Evolutionary conservation across 345 rosid genomes (phyloP).

Genomic region (Murraya koenigii): DNA sequence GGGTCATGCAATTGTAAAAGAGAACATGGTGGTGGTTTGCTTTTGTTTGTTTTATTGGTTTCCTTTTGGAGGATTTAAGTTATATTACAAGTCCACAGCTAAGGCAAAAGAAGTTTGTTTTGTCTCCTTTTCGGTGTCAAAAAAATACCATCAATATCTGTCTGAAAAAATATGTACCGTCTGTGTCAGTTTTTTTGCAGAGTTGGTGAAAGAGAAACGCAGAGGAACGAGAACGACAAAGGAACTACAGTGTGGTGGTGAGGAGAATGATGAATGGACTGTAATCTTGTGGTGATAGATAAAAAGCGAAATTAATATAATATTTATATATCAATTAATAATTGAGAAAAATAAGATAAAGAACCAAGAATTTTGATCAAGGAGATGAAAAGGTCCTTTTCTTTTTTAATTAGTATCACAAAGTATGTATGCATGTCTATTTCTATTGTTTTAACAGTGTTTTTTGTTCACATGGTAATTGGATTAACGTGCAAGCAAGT

Average conservation of each 20-base stretch:
- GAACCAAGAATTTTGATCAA: not conserved
- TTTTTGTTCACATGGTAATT: not conserved
- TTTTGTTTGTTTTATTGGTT: not conserved
- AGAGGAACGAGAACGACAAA: not conserved
- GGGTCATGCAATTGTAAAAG: conserved; percentile 12
- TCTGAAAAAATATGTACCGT: not conserved
- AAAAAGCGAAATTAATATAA: not conserved
- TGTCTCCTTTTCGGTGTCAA: not conserved
- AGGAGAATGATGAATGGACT: not conserved
- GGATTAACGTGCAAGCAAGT: conserved; percentile 3
- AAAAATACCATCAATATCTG: not conserved
- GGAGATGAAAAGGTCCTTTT: not conserved
- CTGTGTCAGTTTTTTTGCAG: conserved; percentile 24
- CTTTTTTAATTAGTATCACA: not conserved
- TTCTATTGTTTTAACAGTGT: not conserved
- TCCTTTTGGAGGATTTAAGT: not conserved
- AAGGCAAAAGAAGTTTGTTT: not conserved
- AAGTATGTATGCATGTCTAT: too few relatives aligned
- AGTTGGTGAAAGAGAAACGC: conserved; percentile 37
- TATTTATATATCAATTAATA: not conserved
- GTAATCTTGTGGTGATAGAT: not conserved
- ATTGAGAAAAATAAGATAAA: not conserved
- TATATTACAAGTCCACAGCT: not conserved
- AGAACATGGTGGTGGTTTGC: conserved; percentile 20
- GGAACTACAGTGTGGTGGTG: conserved; percentile 6